These are phyloP conservation scores for Ceratobasidium sp. DNA, from an alignment of 1,284 basidiomycete species.

Conservation along the genomic window DNA sequence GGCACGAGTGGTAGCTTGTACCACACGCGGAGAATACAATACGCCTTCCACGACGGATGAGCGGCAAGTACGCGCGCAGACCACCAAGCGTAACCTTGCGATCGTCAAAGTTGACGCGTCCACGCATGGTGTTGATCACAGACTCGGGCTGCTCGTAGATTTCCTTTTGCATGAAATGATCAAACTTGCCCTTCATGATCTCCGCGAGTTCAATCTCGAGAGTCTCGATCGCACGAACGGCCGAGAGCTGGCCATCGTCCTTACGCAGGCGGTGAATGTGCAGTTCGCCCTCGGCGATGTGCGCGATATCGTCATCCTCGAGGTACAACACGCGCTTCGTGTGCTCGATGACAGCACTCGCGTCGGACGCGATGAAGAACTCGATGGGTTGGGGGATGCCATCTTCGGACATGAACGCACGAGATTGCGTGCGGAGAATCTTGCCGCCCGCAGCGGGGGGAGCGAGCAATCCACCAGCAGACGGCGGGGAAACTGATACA, in stretches of 20 bases:
- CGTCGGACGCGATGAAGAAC: slow-evolving; percentile 99
- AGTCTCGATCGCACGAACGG: slow-evolving; percentile 97
- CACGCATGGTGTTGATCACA: slow-evolving; percentile 99
- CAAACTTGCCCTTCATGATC: slow-evolving; percentile 99
- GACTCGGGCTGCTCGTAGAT: slow-evolving; percentile 99
- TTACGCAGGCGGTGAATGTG: slow-evolving; percentile 98
- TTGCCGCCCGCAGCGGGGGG: slow-evolving; percentile 83
- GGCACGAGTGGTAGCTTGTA: slow-evolving; percentile 96
- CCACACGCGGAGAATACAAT: slow-evolving; percentile 99
- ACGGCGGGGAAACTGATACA: slow-evolving; percentile 64
- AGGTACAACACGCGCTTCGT: slow-evolving; percentile 99
- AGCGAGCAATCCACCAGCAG: slow-evolving; percentile 72
- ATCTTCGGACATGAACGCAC: slow-evolving; percentile 98
- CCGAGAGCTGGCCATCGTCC: slow-evolving; percentile 76
- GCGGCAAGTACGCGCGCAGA: slow-evolving; percentile 93
- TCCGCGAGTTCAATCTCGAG: slow-evolving; percentile 99
- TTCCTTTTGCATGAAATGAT: slow-evolving; percentile 99
- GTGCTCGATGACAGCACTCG: slow-evolving; percentile 97
- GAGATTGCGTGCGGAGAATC: slow-evolving; percentile 94
- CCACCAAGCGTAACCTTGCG: slow-evolving; percentile 95
- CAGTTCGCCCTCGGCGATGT: slow-evolving; percentile 96
- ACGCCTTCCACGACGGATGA: slow-evolving; percentile 94
- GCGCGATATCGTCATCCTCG: slow-evolving; percentile 99
- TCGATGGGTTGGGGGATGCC: slow-evolving; percentile 99
- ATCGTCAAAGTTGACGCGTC: slow-evolving; percentile 98